phyloP scores from a whole-genome alignment of 2,329 filamentous ascomycete genomes.

The Arachnomyces sp. region DNA sequence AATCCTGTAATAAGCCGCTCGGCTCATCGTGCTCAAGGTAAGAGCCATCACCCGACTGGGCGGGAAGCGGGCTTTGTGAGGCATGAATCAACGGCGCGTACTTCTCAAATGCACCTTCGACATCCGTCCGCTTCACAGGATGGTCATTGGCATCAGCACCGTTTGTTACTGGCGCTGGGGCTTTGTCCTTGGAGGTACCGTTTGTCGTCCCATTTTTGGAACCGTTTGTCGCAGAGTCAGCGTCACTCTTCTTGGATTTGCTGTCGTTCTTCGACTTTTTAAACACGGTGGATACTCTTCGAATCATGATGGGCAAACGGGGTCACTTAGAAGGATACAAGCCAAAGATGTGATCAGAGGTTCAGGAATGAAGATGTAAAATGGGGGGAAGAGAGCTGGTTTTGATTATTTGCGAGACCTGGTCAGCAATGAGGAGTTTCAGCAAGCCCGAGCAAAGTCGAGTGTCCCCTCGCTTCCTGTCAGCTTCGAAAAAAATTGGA shows the following conservation, averaged over 20 bases:
- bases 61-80: slow-evolving; percentile 56
- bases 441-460: no score
- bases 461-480: no score
- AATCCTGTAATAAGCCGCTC: slow-evolving; percentile 48
- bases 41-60: slow-evolving; percentile 55
- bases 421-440: no score
- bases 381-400: no score
- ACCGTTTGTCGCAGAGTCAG: slow-evolving; percentile 8
- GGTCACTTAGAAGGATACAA: neutral
- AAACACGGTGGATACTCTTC: slow-evolving; percentile 33
- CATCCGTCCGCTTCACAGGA: slow-evolving; percentile 32
- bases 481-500: no score
- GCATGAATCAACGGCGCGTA: slow-evolving; percentile 45
- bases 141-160: slow-evolving; percentile 13
- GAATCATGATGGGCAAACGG: slow-evolving; percentile 26
- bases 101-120: slow-evolving; percentile 35
- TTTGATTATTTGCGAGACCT: no score
- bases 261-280: slow-evolving; percentile 31
- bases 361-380: no score
- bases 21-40: slow-evolving; percentile 47
- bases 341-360: neutral
- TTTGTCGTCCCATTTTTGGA: slow-evolving; percentile 4
- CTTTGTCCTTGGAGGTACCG: no score
- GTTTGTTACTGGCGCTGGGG: neutral
- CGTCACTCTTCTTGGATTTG: slow-evolving; percentile 25